Base-by-base conservation (phyloP, 2,329 filamentous ascomycete genomes). In the Talaromyces sp. region DNA sequence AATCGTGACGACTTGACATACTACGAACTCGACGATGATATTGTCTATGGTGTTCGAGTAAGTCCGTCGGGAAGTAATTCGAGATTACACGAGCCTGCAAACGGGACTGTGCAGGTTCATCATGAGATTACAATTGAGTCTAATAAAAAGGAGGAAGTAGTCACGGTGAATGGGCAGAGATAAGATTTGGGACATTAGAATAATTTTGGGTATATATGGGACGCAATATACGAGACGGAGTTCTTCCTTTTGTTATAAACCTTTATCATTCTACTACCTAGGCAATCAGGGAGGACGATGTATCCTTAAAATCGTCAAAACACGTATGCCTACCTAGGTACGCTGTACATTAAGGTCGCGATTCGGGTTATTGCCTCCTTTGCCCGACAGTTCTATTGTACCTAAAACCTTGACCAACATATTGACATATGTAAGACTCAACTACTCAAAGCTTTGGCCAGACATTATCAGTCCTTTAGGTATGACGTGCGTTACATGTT, bases 101-200 rank as follows among this genome's bases (percentile, higher is more conserved):
- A 64, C 8, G 65, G 65, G 13, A 66, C 65, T 14, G 65, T 66
- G 57, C 65, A 66, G 33, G 65, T 66, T n/a, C 60, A 64, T 39
- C 65, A 66, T 27, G 65, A 66, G 54, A 66, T 66, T 49, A 66
- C 65, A 11, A 54, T 66, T 41, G 43, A 66, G 47, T 60, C 60
- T 16, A 66, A 35, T 49, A 66, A 60, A 37, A 66, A 66, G 37
- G 65, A 66, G 19, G 60, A 66, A 24, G 19, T 63, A 54, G 54
- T 63, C 9, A 50, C 45, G 9, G 57, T 60, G 3, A 59, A 60
- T 27, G 62, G 62, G 27, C 47, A 54, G 10, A 22, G 60, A 43
- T 52, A 11, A 54, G 0, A 16, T 31, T 8, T n/a, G 27, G 24
- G 24, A 52, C 31, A 31, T 50, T 50, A 31, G 47, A 49, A 27